These are phyloP conservation scores for Cokeromyces recurvatus DNA, from an alignment of 371 early-diverging fungal genomes.

Conservation along the genomic window DNA sequence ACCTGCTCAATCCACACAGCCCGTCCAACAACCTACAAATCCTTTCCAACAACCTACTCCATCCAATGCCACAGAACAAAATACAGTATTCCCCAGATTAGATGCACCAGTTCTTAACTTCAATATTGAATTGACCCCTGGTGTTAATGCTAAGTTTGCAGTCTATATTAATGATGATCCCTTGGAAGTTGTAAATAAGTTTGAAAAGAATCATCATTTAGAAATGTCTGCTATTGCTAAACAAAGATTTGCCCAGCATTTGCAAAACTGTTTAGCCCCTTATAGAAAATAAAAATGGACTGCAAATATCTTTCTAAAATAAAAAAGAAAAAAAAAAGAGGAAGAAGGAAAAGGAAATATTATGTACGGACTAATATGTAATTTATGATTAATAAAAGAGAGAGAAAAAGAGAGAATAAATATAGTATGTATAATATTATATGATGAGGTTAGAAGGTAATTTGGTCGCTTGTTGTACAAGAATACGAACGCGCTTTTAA, in stretches of 20 bases:
- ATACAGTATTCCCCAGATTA: not conserved
- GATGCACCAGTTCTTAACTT: constrained; percentile 21
- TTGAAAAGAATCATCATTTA: constrained; percentile 25
- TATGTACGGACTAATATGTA: too few relatives aligned
- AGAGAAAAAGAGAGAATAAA: too few relatives aligned
- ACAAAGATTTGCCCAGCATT: constrained; percentile 16
- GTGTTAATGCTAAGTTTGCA: constrained; percentile 23
- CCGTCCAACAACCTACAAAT: constrained; percentile 4
- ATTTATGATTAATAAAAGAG: too few relatives aligned
- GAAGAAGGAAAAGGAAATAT: not conserved
- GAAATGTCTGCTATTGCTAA: constrained; percentile 20
- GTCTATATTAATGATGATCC: constrained; percentile 29
- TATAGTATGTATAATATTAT: too few relatives aligned
- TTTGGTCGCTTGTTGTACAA: too few relatives aligned
- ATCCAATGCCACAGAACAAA: not conserved
- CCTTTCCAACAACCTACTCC: not conserved
- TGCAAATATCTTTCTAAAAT: not conserved
- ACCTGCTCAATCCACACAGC: not conserved
- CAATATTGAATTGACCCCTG: constrained; percentile 31
- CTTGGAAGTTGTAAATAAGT: constrained; percentile 20
- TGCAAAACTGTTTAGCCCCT: constrained; percentile 1
- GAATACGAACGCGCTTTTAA: too few relatives aligned
- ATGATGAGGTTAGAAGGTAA: too few relatives aligned
- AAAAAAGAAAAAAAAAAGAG: not conserved
- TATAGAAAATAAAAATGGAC: not conserved